These are phyloP conservation scores for Pythium chondricola DNA, from an alignment of 352 stramenopile species.

Conservation along the genomic window DNA sequence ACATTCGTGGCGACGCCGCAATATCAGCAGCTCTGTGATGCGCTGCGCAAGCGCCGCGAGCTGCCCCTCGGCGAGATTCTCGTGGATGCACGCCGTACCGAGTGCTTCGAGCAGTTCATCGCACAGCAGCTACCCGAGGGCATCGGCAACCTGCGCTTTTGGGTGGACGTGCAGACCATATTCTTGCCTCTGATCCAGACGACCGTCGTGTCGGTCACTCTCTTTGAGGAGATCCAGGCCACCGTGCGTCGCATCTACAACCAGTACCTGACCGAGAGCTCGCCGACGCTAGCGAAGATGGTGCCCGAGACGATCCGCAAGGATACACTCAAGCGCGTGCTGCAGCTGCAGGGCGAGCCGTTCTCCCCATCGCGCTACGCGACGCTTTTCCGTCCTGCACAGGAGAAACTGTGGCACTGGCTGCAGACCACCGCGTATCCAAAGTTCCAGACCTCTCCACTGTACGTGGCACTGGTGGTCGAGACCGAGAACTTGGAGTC, in stretches of 20 bases:
- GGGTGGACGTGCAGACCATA: slow-evolving; percentile 63
- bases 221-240: slow-evolving; percentile 67
- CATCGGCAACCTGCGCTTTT: slow-evolving; percentile 63
- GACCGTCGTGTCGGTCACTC: slow-evolving; percentile 50
- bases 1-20: slow-evolving; percentile 38
- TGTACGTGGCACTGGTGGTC: slow-evolving; percentile 65
- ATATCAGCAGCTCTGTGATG: slow-evolving; percentile 49
- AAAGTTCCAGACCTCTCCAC: slow-evolving; percentile 44
- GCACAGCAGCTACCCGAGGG: slow-evolving; percentile 17
- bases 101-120: slow-evolving; percentile 50
- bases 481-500: slow-evolving; percentile 67
- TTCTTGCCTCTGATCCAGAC: slow-evolving; percentile 68
- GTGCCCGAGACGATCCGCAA: slow-evolving; percentile 48
- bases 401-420: slow-evolving; percentile 71
- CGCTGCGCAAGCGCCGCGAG: slow-evolving; percentile 42
- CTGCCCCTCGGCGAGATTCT: slow-evolving; percentile 61
- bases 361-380: slow-evolving; percentile 69
- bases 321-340: slow-evolving; percentile 56
- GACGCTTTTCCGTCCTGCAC: slow-evolving; percentile 57
- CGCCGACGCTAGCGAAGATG: slow-evolving; percentile 21
- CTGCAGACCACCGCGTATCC: slow-evolving; percentile 55
- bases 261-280: slow-evolving; percentile 41
- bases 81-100: slow-evolving; percentile 43
- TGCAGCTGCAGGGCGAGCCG: slow-evolving; percentile 64
- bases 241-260: slow-evolving; percentile 66